phyloP scores from a whole-genome alignment of 768 basidiomycete species.

The Fibroporia radiculosa region DNA sequence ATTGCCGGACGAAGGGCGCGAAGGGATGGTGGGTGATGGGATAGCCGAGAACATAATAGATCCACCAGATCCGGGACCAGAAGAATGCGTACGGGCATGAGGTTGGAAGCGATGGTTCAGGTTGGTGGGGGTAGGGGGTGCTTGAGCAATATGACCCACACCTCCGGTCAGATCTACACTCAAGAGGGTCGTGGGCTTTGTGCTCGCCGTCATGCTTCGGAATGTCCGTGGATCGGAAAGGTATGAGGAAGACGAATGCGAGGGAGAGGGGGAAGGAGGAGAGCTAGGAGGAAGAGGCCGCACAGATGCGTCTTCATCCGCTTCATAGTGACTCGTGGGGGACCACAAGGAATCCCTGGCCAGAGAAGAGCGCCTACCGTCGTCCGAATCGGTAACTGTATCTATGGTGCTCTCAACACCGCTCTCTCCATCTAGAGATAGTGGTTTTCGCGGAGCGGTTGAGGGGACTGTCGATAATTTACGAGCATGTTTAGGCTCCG shows the following conservation, averaged over 20 bases:
- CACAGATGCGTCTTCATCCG: constrained; percentile 91
- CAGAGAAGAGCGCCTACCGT: constrained; percentile 47
- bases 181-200: constrained; percentile 92
- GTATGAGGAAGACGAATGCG: constrained; percentile 76
- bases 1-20: constrained; percentile 32
- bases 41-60: constrained; percentile 73
- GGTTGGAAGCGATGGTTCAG: constrained; percentile 44
- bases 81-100: constrained; percentile 57
- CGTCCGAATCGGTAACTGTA: constrained; percentile 35
- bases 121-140: constrained; percentile 51
- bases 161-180: constrained; percentile 80
- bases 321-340: constrained; percentile 66
- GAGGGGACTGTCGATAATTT: constrained; percentile 9
- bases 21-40: constrained; percentile 29
- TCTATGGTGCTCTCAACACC: constrained; percentile 28
- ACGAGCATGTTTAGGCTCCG: constrained; percentile 14
- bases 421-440: constrained; percentile 56
- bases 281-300: constrained; percentile 84
- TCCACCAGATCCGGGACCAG: constrained; percentile 42
- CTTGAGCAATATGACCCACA: constrained; percentile 90
- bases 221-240: constrained; percentile 78
- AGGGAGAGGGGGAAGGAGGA: constrained; percentile 82
- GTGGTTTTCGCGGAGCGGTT: constrained; percentile 28
- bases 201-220: constrained; percentile 77
- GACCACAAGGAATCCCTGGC: constrained; percentile 77